Base-by-base conservation (phyloP, 441 rosid genomes). In the Manihot esculenta region DNA sequence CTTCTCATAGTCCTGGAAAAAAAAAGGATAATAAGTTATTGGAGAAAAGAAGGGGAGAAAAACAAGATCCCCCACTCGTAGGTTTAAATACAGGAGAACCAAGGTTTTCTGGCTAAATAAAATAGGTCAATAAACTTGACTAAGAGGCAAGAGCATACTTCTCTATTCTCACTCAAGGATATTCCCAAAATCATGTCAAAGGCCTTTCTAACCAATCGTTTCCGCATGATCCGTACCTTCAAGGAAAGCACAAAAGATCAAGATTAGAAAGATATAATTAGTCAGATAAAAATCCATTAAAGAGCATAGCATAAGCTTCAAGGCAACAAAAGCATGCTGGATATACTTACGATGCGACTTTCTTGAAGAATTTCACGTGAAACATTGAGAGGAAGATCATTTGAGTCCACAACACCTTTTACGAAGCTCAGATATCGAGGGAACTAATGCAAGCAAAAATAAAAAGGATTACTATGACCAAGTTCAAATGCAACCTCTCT, bases 311-410 rank as follows among this genome's bases (percentile, higher is more conserved):
- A 41, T 27, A 66, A 9, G n/a, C 62, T 64, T 51, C 2, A 47
- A 55, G 45, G 54, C 38, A 68, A 30, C 13, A 38, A 54, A 27
- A 41, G 48, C 0, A 74, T 20, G 26, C 18, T 14, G 42, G 38
- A 44, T 23, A 23, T 56, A 68, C 97, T 27, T 82, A 94, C 97
- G 62, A 92, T 79, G 70, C 99, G 92, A 63, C 99, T 94, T 83
- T 94, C 99, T 80, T 94, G 99, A 79, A 94, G 99, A 87, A 94
- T 89, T 83, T 94, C 99, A 27, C 97, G 89, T n/a, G 99, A 94
- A 59, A 92, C 97, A 77, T 92, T 94, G 68, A 92, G 96, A 15
- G 99, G 99, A 70, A 94, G 99, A 69, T 94, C 97, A 75, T 90
- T 88, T 0, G 97, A 94, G 77, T 94, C 99, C 79, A 94, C 99